These are phyloP conservation scores for Curvularia lunata DNA, from an alignment of 2,329 filamentous ascomycete genomes.

Conservation along the genomic window DNA sequence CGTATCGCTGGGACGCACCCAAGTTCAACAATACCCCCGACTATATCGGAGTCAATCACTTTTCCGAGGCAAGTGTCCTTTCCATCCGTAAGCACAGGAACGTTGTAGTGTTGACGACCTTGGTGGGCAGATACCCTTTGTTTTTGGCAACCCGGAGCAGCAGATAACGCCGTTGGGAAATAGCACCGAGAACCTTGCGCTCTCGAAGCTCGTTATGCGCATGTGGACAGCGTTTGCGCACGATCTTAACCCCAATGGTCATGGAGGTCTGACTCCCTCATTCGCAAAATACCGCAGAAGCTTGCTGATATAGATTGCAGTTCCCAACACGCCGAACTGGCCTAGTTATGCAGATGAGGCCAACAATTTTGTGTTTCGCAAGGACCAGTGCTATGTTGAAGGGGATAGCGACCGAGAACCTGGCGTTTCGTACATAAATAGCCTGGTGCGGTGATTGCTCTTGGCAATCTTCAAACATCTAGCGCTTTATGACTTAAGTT, in stretches of 20 bases:
- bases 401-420: conserved; percentile 28
- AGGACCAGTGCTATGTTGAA: conserved; percentile 38
- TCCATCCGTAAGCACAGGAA: no score
- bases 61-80: conserved; percentile 30
- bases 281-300: neutral
- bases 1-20: conserved; percentile 42
- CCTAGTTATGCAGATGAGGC: conserved; percentile 27
- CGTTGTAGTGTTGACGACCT: neutral
- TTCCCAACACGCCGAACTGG: conserved; percentile 23
- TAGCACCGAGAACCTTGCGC: conserved; percentile 24
- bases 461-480: neutral
- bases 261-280: conserved; percentile 24
- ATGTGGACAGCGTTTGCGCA: conserved; percentile 44
- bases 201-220: conserved; percentile 36
- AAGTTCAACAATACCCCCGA: conserved; percentile 40
- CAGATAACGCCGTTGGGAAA: conserved; percentile 37
- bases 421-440: conserved; percentile 36
- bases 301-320: conserved; percentile 13
- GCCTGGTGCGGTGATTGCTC: conserved; percentile 21
- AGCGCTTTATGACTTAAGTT: no score
- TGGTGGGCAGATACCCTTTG: conserved; percentile 34
- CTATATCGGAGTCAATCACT: conserved; percentile 38
- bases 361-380: conserved; percentile 38
- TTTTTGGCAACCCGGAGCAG: conserved; percentile 39
- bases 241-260: conserved; percentile 39